Conservation (phyloP, 768 basidiomycete species). For the Baorangia bicolor region DNA sequence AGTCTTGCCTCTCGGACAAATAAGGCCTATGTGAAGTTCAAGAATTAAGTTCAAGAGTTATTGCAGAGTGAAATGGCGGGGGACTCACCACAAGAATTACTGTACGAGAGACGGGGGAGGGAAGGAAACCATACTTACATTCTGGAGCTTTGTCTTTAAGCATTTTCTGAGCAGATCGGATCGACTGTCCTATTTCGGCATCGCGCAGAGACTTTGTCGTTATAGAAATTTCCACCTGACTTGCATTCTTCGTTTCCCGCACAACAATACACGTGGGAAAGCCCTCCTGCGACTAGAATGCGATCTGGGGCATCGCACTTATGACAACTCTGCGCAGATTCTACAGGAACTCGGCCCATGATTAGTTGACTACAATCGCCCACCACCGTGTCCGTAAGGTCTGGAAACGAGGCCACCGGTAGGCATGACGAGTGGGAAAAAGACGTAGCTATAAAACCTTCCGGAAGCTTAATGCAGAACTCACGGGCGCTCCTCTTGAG, state of each 20-base stretch:
- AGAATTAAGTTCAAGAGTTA: background rate
- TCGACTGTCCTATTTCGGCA: background rate
- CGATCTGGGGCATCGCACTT: background rate
- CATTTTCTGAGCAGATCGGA: background rate
- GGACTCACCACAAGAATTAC: background rate
- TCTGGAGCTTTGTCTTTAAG: background rate
- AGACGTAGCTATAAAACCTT: background rate
- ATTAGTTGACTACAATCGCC: background rate
- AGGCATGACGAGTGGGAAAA: background rate
- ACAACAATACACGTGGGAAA: background rate
- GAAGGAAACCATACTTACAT: background rate
- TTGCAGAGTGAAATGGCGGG: background rate
- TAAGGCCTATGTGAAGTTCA: background rate
- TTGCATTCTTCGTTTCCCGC: background rate
- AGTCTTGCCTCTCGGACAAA: constrained; percentile 38
- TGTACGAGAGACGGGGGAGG: background rate
- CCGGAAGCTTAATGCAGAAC: background rate
- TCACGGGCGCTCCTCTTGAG: background rate
- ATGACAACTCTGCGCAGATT: background rate
- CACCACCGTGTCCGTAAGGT: background rate
- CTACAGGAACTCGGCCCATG: background rate
- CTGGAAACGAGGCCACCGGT: background rate
- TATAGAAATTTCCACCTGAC: background rate
- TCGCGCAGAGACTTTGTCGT: background rate
- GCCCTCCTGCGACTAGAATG: background rate